These are phyloP conservation scores for Aschersonia sp. DNA, from an alignment of 2,329 filamentous ascomycete species.

Conservation along the genomic window DNA sequence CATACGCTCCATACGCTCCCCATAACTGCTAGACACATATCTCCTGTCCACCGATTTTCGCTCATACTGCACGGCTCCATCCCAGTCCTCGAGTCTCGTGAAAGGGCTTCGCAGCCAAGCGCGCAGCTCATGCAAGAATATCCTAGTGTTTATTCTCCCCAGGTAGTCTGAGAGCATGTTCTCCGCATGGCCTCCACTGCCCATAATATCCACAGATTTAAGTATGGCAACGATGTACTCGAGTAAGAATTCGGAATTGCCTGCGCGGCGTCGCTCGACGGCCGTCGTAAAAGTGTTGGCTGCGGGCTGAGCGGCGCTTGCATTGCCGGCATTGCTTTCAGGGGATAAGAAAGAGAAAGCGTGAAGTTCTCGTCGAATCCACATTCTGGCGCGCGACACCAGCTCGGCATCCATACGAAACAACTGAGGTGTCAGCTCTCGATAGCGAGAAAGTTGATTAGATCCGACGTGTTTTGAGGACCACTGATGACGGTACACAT, in stretches of 20 bases:
- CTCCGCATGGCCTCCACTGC: constrained; percentile 64
- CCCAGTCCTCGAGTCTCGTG: constrained; percentile 60
- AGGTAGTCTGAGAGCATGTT: constrained; percentile 67
- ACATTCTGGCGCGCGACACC: constrained; percentile 62
- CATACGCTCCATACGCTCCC: too few relatives aligned
- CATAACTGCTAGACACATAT: too few relatives aligned
- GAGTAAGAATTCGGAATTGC: constrained; percentile 68
- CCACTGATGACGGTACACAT: constrained; percentile 57
- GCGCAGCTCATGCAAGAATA: constrained; percentile 77
- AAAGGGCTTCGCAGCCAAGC: constrained; percentile 76
- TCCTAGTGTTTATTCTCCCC: constrained; percentile 53
- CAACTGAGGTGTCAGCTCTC: constrained; percentile 52
- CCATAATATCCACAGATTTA: constrained; percentile 70
- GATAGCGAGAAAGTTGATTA: constrained; percentile 64
- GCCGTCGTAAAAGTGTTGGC: constrained; percentile 27
- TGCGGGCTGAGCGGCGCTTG: constrained; percentile 6
- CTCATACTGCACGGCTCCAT: constrained; percentile 61
- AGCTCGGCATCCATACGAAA: constrained; percentile 53
- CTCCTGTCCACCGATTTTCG: not conserved
- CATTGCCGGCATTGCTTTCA: constrained; percentile 11
- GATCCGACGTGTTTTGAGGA: constrained; percentile 74
- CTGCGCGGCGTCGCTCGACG: constrained; percentile 3
- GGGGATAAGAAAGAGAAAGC: constrained; percentile 61
- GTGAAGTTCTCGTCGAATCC: constrained; percentile 69
- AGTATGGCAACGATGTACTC: constrained; percentile 78